Base-by-base conservation (phyloP, 2,329 filamentous ascomycete genomes). In the Fusarium nelsonii region DNA sequence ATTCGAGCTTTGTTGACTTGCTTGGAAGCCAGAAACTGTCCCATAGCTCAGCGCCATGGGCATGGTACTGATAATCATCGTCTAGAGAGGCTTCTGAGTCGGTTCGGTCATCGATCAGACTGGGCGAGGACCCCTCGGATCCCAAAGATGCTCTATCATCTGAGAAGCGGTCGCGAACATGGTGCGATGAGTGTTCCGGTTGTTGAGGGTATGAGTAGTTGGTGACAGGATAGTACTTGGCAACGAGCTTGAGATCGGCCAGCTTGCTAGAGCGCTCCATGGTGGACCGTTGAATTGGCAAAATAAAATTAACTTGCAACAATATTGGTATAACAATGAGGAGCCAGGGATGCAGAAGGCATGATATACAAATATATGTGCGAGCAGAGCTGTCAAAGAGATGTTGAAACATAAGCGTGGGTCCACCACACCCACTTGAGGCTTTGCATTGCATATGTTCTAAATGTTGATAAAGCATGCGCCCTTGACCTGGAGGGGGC, bases 1-100 rank as follows among this genome's bases (percentile, higher is more conserved):
- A 45, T 23, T 69, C 67, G 40, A 41, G 18, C 2, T 49, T 39
- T 14, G 68, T 58, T 16, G 65, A 61, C 44, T 67, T 71, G 48
- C 33, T 63, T 10, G 56, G 71, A 39, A 72, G 70, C 84, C 84
- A 86, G 71, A 86, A 87, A 54, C 78, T 83, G 70, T 87, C 83
- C 84, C 85, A 87, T 4, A 85, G 73, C 69, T 84, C 81, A 28
- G 80, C 74, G 7, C 79, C 78, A 33, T 83, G 80, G 20, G 79
- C 73, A 57, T 83, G 81, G 64, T 85, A 83, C 62, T 84, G 81
- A 58, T 81, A 81, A 68, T 87, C 84, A 41, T 86, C 85, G 20
- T 87, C 85, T 33, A 78, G 69, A 8, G 85, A 87, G 18, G 77
- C 73, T 52, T 87, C 85, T 6, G 84, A 86, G 68, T 85, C 84